phyloP scores from a whole-genome alignment of 495 filamentous ascomycete genomes.

The Articulospora tetracladia region DNA sequence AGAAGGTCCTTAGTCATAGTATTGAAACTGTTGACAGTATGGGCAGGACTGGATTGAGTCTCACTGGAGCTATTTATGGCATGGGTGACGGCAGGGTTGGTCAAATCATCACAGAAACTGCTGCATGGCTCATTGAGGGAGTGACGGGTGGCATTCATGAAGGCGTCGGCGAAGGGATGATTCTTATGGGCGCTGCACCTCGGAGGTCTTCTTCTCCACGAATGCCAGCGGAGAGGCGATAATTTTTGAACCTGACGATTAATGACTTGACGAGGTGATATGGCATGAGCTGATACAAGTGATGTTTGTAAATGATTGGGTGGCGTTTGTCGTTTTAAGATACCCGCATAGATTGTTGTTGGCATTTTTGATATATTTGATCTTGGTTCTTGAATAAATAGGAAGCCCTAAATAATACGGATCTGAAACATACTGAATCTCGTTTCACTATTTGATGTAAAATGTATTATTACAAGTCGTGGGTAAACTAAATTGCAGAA shows the following conservation, averaged over 20 bases:
- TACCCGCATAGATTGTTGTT: constrained; percentile 12
- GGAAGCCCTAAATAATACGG: too few relatives aligned
- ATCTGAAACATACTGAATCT: too few relatives aligned
- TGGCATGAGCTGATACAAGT: not conserved
- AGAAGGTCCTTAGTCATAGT: constrained; percentile 45
- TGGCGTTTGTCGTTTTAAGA: constrained; percentile 5
- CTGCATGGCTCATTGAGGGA: constrained; percentile 54
- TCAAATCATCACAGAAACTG: constrained; percentile 42
- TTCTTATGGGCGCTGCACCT: constrained; percentile 35
- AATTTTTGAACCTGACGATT: not conserved
- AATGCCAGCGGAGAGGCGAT: not conserved
- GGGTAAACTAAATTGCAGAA: too few relatives aligned
- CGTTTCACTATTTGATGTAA: too few relatives aligned
- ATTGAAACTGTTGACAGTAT: constrained; percentile 48
- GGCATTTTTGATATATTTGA: not conserved
- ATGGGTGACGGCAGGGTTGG: constrained; percentile 57
- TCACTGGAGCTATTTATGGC: constrained; percentile 45
- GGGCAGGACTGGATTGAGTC: constrained; percentile 44
- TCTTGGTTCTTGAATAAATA: constrained; percentile 1
- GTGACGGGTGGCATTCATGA: constrained; percentile 61
- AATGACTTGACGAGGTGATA: not conserved
- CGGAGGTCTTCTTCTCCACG: not conserved
- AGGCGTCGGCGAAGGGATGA: constrained; percentile 58
- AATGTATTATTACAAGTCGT: too few relatives aligned
- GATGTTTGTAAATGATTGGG: not conserved